These are phyloP conservation scores for Neocatenulostroma microsporum DNA, from an alignment of 2,329 filamentous ascomycete genomes.

Conservation along the genomic window DNA sequence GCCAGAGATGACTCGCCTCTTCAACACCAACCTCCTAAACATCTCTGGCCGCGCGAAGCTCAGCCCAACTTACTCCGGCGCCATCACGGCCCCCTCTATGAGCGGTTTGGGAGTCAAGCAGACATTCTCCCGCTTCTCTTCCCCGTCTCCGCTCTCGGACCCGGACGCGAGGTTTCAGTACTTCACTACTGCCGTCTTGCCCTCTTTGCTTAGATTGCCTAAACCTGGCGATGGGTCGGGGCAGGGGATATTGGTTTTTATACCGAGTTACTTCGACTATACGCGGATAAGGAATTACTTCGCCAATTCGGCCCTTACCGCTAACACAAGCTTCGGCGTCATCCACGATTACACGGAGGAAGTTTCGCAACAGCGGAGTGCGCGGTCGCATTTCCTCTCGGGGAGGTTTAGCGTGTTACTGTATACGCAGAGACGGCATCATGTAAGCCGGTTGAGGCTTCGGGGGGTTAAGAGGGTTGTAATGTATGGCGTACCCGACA, in stretches of 20 bases:
- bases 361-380: constrained; percentile 68
- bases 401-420: constrained; percentile 76
- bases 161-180: constrained; percentile 86
- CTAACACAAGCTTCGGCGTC: constrained; percentile 63
- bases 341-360: constrained; percentile 88
- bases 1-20: constrained; percentile 75
- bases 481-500: constrained; percentile 86
- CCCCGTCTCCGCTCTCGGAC: constrained; percentile 60
- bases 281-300: constrained; percentile 90
- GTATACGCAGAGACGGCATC: constrained; percentile 93
- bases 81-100: constrained; percentile 43
- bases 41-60: constrained; percentile 71
- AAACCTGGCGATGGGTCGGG: constrained; percentile 44
- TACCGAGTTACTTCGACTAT: constrained; percentile 92
- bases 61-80: constrained; percentile 57
- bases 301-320: constrained; percentile 55
- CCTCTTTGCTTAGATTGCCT: constrained; percentile 62
- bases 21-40: constrained; percentile 69
- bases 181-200: constrained; percentile 75
- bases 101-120: constrained; percentile 63
- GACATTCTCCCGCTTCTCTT: constrained; percentile 82
- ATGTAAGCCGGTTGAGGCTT: constrained; percentile 83
- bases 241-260: constrained; percentile 74
- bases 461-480: constrained; percentile 76
- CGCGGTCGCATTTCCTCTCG: constrained; percentile 76